These are phyloP conservation scores for Yarrowia keelungensis DNA, from an alignment of 805 yeast species.

Conservation along the genomic window DNA sequence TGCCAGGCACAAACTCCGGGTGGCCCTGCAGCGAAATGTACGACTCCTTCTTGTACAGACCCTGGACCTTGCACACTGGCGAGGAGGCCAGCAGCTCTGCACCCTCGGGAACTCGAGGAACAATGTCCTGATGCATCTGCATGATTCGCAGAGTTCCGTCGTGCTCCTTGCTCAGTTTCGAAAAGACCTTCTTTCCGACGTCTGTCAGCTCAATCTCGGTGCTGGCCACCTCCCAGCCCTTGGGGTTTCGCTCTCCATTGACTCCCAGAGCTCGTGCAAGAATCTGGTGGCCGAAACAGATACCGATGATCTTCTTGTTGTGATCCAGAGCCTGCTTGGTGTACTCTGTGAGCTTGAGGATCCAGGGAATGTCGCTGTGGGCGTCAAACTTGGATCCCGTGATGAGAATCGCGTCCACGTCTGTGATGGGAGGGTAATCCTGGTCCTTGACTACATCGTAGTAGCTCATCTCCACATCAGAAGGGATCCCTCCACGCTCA, in stretches of 20 bases:
- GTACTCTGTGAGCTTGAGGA: slow-evolving; percentile 48
- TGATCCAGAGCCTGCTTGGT: slow-evolving; percentile 41
- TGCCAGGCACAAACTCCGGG: slow-evolving; percentile 70
- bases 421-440: slow-evolving; percentile 46
- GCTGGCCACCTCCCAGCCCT: slow-evolving; percentile 79
- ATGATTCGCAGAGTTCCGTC: slow-evolving; percentile 52
- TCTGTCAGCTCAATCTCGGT: slow-evolving; percentile 58
- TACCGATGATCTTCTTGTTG: slow-evolving; percentile 51
- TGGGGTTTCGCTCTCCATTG: slow-evolving; percentile 60
- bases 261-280: slow-evolving; percentile 71
- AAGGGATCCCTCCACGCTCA: slow-evolving; percentile 44
- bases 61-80: slow-evolving; percentile 67
- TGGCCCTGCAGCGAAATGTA: slow-evolving; percentile 85
- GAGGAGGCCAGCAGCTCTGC: slow-evolving; percentile 61
- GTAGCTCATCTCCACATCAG: slow-evolving; percentile 40
- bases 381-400: slow-evolving; percentile 52
- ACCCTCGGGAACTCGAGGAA: slow-evolving; percentile 54
- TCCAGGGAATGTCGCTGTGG: slow-evolving; percentile 50
- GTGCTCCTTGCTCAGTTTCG: slow-evolving; percentile 44
- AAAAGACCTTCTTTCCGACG: slow-evolving; percentile 51
- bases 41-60: slow-evolving; percentile 60
- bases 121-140: slow-evolving; percentile 68
- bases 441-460: slow-evolving; percentile 48
- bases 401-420: slow-evolving; percentile 49
- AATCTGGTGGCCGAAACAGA: slow-evolving; percentile 90